A percentile compares a stretch with the other conserved stretches of the same genome.
Conservation (phyloP, 129 eudicot species). For the Tagetes erecta region DNA sequence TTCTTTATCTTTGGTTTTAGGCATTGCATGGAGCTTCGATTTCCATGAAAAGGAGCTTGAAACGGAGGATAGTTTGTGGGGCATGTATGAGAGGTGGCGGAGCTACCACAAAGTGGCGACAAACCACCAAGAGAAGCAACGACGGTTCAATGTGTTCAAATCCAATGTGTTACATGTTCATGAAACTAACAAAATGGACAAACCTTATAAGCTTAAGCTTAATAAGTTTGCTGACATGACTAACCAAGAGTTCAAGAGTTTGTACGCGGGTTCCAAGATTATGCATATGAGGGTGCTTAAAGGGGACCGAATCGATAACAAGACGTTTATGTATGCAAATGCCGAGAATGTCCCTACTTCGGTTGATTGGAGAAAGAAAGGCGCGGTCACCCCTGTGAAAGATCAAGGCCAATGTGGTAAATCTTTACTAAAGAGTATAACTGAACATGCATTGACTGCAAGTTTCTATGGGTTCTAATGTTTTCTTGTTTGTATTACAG, state of each 20-base stretch:
- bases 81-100: slow-evolving; percentile 81
- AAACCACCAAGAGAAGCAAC: slow-evolving; percentile 62
- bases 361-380: slow-evolving; percentile 74
- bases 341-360: slow-evolving; percentile 51
- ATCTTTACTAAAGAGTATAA: slow-evolving; percentile 8
- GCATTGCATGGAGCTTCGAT: slow-evolving; percentile 49
- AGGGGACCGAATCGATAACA: slow-evolving; percentile 45
- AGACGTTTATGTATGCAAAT: slow-evolving; percentile 51
- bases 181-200: slow-evolving; percentile 65
- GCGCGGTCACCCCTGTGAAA: slow-evolving; percentile 64
- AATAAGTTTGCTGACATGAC: slow-evolving; percentile 89
- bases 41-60: slow-evolving; percentile 71
- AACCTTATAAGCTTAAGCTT: slow-evolving; percentile 75
- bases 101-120: slow-evolving; percentile 65
- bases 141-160: slow-evolving; percentile 72
- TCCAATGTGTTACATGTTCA: slow-evolving; percentile 62
- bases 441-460: background rate
- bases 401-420: slow-evolving; percentile 94
- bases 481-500: slow-evolving; percentile 39
- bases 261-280: slow-evolving; percentile 61
- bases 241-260: slow-evolving; percentile 59
- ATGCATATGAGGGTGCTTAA: slow-evolving; percentile 56
- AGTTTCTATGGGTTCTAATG: background rate
- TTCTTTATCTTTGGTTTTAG: slow-evolving; percentile 49
- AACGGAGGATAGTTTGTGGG: slow-evolving; percentile 65